Base-by-base conservation (phyloP, 1,284 basidiomycete species). In the Ustilago shanxiensis region DNA sequence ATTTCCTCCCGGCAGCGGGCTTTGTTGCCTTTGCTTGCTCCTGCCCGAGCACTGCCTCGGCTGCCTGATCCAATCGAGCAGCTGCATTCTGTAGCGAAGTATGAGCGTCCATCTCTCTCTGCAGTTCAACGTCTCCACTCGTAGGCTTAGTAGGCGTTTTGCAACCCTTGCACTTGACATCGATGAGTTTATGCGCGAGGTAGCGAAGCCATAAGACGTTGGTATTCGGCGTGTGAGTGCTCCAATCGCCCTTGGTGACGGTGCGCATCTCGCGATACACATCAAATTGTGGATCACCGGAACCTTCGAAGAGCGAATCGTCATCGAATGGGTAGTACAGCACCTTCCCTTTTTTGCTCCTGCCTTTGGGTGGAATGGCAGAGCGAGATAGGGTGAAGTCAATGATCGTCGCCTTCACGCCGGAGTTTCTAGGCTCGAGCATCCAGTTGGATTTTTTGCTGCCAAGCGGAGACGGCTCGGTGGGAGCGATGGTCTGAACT, bases 201-300 rank as follows among this genome's bases (percentile, higher is more conserved):
- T 95, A 94, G 77, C 93, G 92, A 22, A 95, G 87, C 93, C 94
- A 95, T 90, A 98, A 91, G 45, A 96, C 90, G 82, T 98, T 98
- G 6, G 94, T 95, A 11, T 92, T 85, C 0, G 95, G 93, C 57
- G 90, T 89, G 84, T 90, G 95, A 1, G 86, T 88, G 62, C 90
- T 89, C 95, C 95, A 98, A 22, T 56, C 53, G 50, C 88, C 87
- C 2, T 89, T 86, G 49, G 90, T 90, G 65, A 91, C 87, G 26
- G 87, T 86, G 41, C 89, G 89, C 93, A 98, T 98, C 86, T 92
- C 90, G 44, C 96, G 91, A 85, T 99, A 99, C 1, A 98, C 89
- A 79, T 98, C 95, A 87, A 95, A 98, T 85, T 99, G 96, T 79
- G 93, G 91, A 83, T 96, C 94, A 7, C 95, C 94, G 90, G 84